phyloP scores from a whole-genome alignment of 805 yeast species.

The Metschnikowia baotianmanensis region DNA sequence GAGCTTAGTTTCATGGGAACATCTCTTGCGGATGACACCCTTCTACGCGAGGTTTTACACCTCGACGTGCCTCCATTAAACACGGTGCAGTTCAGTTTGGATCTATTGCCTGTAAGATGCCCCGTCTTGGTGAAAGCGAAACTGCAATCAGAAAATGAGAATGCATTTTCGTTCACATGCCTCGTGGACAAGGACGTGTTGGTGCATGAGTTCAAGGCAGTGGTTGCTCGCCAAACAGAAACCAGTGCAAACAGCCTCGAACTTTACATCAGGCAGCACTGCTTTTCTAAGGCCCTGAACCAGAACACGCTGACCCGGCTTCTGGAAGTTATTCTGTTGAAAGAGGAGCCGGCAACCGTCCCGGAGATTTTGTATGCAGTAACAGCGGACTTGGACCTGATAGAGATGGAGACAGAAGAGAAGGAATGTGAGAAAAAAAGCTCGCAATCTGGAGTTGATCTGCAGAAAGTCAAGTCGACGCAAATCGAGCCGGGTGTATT shows the following conservation, averaged over 20 bases:
- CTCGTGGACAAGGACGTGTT: background rate
- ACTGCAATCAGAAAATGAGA: background rate
- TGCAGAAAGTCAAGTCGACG: too few relatives aligned
- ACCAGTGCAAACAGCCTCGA: background rate
- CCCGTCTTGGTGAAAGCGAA: background rate
- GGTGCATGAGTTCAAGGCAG: constrained; percentile 4
- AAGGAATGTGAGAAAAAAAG: too few relatives aligned
- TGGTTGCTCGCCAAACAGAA: constrained; percentile 1
- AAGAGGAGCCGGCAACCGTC: background rate
- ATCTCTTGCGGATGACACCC: constrained; percentile 5
- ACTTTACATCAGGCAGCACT: constrained; percentile 4
- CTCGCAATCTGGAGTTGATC: too few relatives aligned
- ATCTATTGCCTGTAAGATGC: constrained; percentile 16
- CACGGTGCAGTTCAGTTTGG: too few relatives aligned
- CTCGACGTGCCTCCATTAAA: constrained; percentile 35
- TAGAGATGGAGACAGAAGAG: too few relatives aligned
- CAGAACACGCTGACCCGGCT: background rate
- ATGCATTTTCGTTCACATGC: background rate
- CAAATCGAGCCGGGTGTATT: too few relatives aligned
- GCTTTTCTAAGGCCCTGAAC: constrained; percentile 3
- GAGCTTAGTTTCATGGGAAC: background rate
- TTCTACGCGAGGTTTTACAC: constrained; percentile 15
- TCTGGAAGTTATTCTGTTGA: constrained; percentile 1
- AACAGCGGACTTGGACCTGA: too few relatives aligned
- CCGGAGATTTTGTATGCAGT: background rate